Conservation (phyloP, 345 rosid genomes). For the Clausena lansium region DNA sequence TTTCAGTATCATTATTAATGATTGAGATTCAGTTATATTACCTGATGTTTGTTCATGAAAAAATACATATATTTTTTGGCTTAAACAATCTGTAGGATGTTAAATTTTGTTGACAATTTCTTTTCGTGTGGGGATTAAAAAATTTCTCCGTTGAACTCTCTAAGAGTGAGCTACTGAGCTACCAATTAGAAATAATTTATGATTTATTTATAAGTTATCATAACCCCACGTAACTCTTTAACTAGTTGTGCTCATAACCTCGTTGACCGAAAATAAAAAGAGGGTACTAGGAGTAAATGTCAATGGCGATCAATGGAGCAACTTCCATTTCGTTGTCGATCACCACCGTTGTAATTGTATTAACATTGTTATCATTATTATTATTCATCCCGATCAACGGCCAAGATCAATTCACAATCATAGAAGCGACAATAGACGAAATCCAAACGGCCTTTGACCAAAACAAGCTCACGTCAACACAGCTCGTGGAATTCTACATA, state of each 20-base stretch:
- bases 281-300: not conserved
- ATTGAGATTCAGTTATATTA: not conserved
- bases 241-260: not conserved
- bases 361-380: no score
- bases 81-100: no score
- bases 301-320: not conserved
- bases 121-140: no score
- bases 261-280: not conserved
- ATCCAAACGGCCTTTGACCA: slow-evolving; percentile 2
- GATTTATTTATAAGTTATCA: no score
- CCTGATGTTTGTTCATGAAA: not conserved
- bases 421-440: slow-evolving; percentile 8
- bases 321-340: not conserved
- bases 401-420: not conserved
- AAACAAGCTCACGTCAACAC: slow-evolving; percentile 16
- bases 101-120: no score
- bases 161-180: no score
- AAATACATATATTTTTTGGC: no score
- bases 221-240: no score
- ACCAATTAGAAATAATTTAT: no score
- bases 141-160: no score
- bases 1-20: not conserved
- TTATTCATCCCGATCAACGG: slow-evolving; percentile 1
- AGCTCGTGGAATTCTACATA: slow-evolving; percentile 14
- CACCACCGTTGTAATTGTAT: not conserved